These are phyloP conservation scores for Xylaria acuta DNA, from an alignment of 495 filamentous ascomycete genomes.

Conservation along the genomic window DNA sequence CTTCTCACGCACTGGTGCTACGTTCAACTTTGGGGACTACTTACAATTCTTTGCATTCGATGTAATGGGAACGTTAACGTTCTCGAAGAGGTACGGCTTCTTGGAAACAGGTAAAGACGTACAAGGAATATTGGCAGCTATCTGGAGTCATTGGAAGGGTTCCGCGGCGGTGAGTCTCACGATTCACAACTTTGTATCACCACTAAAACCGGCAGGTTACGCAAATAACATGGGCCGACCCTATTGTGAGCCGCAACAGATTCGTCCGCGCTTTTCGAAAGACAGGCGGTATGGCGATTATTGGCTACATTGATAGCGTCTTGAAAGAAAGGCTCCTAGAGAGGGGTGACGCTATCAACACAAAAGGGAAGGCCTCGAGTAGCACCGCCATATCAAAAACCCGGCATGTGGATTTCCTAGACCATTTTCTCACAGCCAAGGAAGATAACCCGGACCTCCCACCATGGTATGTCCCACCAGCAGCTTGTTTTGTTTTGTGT, in stretches of 20 bases:
- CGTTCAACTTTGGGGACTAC: conserved; percentile 48
- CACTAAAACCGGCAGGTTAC: conserved; percentile 33
- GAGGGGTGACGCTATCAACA: not conserved
- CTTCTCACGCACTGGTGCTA: conserved; percentile 36
- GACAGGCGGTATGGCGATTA: conserved; percentile 8
- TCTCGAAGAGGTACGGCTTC: conserved; percentile 60
- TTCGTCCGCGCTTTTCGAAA: conserved; percentile 14
- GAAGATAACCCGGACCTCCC: conserved; percentile 39
- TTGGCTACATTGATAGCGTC: not conserved
- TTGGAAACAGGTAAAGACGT: conserved; percentile 59
- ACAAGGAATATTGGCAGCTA: conserved; percentile 51
- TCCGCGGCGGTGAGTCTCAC: conserved; percentile 37
- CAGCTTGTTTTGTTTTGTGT: not conserved
- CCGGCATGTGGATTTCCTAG: conserved; percentile 7
- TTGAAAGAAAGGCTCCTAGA: not conserved
- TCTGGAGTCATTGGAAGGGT: conserved; percentile 41
- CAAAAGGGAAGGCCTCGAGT: not conserved
- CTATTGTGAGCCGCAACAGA: not conserved
- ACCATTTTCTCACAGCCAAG: conserved; percentile 16
- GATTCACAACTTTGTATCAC: not conserved
- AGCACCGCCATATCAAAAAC: not conserved
- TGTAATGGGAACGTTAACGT: conserved; percentile 64
- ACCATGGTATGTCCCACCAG: conserved; percentile 28
- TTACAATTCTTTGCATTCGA: conserved; percentile 61
- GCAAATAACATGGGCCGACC: conserved; percentile 51